Base-by-base conservation (phyloP, 192 early-diverging fungal genomes). In the Umbelopsis ramanniana region DNA sequence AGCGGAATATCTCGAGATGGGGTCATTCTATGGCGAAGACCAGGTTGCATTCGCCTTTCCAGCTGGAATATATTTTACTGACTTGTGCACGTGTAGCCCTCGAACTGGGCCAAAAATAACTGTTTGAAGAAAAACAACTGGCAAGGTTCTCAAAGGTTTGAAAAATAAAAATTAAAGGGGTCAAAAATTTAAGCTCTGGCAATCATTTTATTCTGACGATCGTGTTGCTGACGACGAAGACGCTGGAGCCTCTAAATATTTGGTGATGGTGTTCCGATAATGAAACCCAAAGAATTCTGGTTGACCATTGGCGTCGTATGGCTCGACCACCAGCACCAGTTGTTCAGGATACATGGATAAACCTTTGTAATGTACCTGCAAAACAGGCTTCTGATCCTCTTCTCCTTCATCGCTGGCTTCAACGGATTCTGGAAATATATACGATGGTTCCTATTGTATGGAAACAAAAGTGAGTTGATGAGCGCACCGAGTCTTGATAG, bases 281-380 rank as follows among this genome's bases (percentile, higher is more conserved):
- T 63, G 57, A 14, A 63, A 63, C 29, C 57, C 57, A 35, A 63
- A 63, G n/a, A 63, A 63, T 37, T 63, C 33, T 15, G 57, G 57
- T 19, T 63, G 24, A n/a, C 4, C 19, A n/a, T 63, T 17, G 26
- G 33, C 14, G 33, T 63, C 57, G 35, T 63, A 63, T 0, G 57
- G 57, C 19, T 63, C 57, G 17, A 63, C 57, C 7, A 63, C 57
- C 8, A 63, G 57, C 26, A 63, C 57, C 7, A 63, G 2, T 19
- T 63, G 57, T 35, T 63, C 57, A n/a, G 57, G 57, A 6, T 37
- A 63, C 26, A 63, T 63, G 37, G 33, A 37, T 17, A 63, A 29
- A 2, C 26, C 57, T 14, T 37, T 63, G 33, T 63, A 63, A 35
- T 37, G 26, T 38, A 63, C 57, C 15, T 63, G 57, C 35, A 63